Base-by-base conservation (phyloP, 345 rosid species). In the Pelargonium nanum region DNA sequence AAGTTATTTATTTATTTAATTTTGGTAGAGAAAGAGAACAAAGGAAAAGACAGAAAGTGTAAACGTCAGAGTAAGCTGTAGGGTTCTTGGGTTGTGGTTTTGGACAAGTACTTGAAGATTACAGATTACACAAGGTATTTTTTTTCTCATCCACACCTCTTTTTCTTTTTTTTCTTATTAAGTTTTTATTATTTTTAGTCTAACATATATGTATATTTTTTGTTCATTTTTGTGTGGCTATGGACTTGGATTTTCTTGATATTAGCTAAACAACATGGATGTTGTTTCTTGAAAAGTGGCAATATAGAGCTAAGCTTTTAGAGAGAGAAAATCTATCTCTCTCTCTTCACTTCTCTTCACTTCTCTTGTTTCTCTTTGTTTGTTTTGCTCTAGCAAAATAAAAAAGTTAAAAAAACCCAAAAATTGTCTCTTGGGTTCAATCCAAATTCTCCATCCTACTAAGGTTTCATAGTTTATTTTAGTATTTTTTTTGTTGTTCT, bases 11-110 rank as follows among this genome's bases (percentile, higher is more conserved):
- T 72, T 55, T 8, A 2, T 9, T n/a, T n/a, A n/a, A n/a, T n/a
- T n/a, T n/a, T n/a, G 63, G 67, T 17, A 64, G 74, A 59, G 70
- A 73, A 70, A 72, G 73, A 66, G 68, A 75, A 69, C 74, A 79
- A 66, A 70, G 71, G 85, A 83, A 84, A 83, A 77, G 89, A 85
- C 87, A 85, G 86, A 89, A 83, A 82, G 84, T 69, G 72, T 78
- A 70, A 60, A 83, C 80, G 77, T 72, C 84, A 85, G 78, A 70
- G 22, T 30, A 44, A 73, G 77, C 70, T 56, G 77, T 74, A 77
- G 80, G 80, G 77, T 72, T 70, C 54, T 66, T 60, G 64, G 68
- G 51, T 60, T 68, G 62, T 63, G 63, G 70, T 79, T 68, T 82
- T 64, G 44, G 61, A 59, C 57, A 30, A 48, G 25, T 58, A 55